A percentile compares a stretch with the other conserved stretches of the same genome.
These are phyloP conservation scores for Luffa aegyptiaca DNA, from an alignment of 306 rosid species.

Conservation along the genomic window DNA sequence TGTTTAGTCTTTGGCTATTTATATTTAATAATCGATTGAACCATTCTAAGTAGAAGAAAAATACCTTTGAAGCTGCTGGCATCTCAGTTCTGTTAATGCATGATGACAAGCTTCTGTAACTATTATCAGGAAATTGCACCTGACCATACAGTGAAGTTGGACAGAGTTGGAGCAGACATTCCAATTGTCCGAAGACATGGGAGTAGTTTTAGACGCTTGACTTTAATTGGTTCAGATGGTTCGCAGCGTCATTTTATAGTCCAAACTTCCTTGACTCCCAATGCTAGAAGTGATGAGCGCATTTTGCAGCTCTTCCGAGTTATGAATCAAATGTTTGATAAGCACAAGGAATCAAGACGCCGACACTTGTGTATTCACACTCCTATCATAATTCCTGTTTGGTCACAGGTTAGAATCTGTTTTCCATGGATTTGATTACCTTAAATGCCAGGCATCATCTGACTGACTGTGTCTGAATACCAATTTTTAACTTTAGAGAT, in stretches of 20 bases:
- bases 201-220: constrained; percentile 95
- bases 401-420: constrained; percentile 78
- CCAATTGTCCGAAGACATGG: constrained; percentile 99
- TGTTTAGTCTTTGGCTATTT: not conserved
- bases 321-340: constrained; percentile 99
- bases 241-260: constrained; percentile 99
- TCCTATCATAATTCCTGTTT: constrained; percentile 95
- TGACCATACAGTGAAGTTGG: constrained; percentile 89
- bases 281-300: constrained; percentile 97
- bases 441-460: not conserved
- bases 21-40: not conserved
- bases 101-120: not conserved
- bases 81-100: not conserved
- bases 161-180: constrained; percentile 94
- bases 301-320: constrained; percentile 97
- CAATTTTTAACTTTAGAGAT: not conserved
- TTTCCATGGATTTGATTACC: not conserved
- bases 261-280: constrained; percentile 96
- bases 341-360: constrained; percentile 98
- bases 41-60: not conserved
- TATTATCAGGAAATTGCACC: constrained; percentile 82
- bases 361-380: constrained; percentile 95
- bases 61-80: not conserved
- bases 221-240: constrained; percentile 97
- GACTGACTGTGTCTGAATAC: not conserved